These are phyloP conservation scores for Amesomyces nigricolor DNA, from an alignment of 2,329 filamentous ascomycete species.

Conservation along the genomic window DNA sequence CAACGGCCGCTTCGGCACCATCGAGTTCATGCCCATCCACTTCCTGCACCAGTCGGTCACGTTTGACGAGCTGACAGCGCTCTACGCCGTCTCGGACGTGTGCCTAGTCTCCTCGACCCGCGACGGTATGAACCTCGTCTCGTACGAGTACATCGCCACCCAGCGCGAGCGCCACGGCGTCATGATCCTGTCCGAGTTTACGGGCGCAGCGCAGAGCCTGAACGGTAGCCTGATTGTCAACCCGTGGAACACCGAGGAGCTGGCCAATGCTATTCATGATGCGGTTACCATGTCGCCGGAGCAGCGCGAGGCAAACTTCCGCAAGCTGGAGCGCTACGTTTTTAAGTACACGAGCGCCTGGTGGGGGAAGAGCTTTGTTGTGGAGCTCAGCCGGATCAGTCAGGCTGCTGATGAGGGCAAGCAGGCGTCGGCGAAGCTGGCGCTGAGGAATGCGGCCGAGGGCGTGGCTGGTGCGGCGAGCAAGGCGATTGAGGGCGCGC, in stretches of 20 bases:
- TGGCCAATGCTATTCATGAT: slow-evolving; percentile 88
- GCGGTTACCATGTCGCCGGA: slow-evolving; percentile 95
- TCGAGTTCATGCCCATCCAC: slow-evolving; percentile 98
- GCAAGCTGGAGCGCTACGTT: slow-evolving; percentile 89
- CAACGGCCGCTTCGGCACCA: slow-evolving; percentile 93
- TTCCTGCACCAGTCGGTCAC: slow-evolving; percentile 95
- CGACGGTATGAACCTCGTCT: slow-evolving; percentile 98
- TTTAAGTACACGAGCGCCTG: slow-evolving; percentile 97
- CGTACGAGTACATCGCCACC: slow-evolving; percentile 95
- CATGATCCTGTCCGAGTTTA: slow-evolving; percentile 94
- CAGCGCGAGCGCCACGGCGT: slow-evolving; percentile 86
- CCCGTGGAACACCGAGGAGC: slow-evolving; percentile 96
- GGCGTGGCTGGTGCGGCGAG: slow-evolving; percentile 18
- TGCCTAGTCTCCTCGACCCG: slow-evolving; percentile 93
- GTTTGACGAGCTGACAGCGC: slow-evolving; percentile 88
- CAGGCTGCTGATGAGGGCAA: slow-evolving; percentile 29
- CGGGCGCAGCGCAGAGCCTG: slow-evolving; percentile 87
- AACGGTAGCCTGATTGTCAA: slow-evolving; percentile 94
- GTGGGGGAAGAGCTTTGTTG: slow-evolving; percentile 92
- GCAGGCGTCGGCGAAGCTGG: slow-evolving; percentile 12
- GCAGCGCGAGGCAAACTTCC: slow-evolving; percentile 78
- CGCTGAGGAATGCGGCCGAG: slow-evolving; percentile 15
- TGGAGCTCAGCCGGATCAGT: slow-evolving; percentile 62
- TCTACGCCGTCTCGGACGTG: slow-evolving; percentile 88
- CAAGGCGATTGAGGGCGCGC: slow-evolving; percentile 16